A percentile compares a stretch with the other conserved stretches of the same genome.
Evolutionary conservation across 129 eudicot species (phyloP).

Genomic region (Smallanthus sonchifolius): DNA sequence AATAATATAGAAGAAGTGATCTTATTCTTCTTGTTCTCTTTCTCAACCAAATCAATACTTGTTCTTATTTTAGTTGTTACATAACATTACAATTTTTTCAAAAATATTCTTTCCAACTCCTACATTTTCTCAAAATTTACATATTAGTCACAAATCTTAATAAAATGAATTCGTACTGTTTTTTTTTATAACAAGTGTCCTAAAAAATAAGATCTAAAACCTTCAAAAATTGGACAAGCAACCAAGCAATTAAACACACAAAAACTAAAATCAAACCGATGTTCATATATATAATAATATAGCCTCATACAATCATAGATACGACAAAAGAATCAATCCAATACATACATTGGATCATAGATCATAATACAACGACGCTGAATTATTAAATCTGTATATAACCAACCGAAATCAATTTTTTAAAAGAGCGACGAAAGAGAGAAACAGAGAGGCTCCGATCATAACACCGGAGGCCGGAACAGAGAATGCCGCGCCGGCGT

Average conservation of each 20-base stretch:
- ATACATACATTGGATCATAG: conserved; percentile 16
- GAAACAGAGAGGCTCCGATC: conserved; percentile 37
- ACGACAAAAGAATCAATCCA: conserved; percentile 5
- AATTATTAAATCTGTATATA: background rate
- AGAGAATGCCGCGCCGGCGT: conserved; percentile 42
- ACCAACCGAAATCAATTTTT: conserved; percentile 22
- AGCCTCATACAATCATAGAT: conserved; percentile 21
- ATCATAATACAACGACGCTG: background rate
- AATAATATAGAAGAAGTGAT: no score
- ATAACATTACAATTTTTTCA: no score
- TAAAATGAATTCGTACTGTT: no score
- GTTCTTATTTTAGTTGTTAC: no score
- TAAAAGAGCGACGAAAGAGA: conserved; percentile 39
- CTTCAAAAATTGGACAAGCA: no score
- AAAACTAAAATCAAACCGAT: background rate
- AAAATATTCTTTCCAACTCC: no score
- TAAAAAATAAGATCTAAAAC: no score
- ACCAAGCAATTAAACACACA: background rate
- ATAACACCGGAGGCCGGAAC: conserved; percentile 35
- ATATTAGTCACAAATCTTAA: no score
- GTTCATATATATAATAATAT: background rate
- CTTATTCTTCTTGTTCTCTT: no score
- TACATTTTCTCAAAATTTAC: no score
- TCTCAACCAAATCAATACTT: no score
- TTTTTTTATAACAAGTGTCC: no score